Evolutionary conservation across 1,139 yeast species (phyloP).

Genomic region (Arxiozyma slooffiae): DNA sequence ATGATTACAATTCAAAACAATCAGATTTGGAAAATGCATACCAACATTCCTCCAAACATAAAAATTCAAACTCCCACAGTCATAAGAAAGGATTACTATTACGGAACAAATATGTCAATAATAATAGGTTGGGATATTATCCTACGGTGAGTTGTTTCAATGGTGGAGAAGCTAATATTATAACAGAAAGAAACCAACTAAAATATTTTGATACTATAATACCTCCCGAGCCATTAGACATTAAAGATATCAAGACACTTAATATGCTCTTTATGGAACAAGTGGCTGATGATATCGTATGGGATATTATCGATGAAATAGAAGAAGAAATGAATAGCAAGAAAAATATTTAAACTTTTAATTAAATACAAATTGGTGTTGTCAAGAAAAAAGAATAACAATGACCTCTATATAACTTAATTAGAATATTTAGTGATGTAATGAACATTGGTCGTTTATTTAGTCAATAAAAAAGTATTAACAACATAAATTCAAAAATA

Average conservation of each 20-base stretch:
- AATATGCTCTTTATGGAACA: constrained; percentile 56
- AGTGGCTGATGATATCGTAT: constrained; percentile 70
- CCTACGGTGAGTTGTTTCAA: constrained; percentile 81
- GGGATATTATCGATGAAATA: constrained; percentile 80
- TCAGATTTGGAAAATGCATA: not conserved
- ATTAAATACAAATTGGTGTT: not conserved
- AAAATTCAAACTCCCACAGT: not conserved
- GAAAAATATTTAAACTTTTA: too few species aligned
- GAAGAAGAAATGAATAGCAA: constrained; percentile 40
- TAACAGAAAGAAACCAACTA: constrained; percentile 15
- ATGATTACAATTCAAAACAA: not conserved
- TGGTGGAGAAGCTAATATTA: constrained; percentile 54
- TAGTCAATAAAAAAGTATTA: too few species aligned
- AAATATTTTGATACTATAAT: constrained; percentile 31
- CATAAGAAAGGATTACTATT: constrained; percentile 29
- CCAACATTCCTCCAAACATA: not conserved
- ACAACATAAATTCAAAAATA: too few species aligned
- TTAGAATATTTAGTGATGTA: not conserved
- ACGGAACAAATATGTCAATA: constrained; percentile 46
- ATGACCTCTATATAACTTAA: not conserved
- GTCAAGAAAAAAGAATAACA: not conserved
- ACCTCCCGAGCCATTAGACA: constrained; percentile 15
- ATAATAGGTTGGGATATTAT: constrained; percentile 80
- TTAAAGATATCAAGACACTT: constrained; percentile 42
- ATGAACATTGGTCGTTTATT: not conserved